Base-by-base conservation (phyloP, 23 red algal genomes). In the Gracilariopsis chorda region DNA sequence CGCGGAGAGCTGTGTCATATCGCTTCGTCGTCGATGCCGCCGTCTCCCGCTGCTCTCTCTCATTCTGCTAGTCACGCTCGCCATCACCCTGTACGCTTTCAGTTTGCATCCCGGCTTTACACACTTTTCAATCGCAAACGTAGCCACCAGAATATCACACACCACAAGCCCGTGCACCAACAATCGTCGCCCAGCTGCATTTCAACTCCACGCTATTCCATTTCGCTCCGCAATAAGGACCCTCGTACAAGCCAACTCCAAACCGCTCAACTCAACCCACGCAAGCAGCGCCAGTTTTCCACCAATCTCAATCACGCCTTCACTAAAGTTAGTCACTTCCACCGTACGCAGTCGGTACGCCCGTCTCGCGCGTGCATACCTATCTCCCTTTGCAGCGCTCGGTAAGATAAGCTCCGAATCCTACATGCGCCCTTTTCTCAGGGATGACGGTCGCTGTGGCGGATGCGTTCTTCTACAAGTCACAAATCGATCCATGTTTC, bases 381-480 rank as follows among this genome's bases (percentile, higher is more conserved):
- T 92, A 20, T 40, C 37, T 8, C 55, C 74, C 9, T 83, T 83
- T n/a, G 25, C 44, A 55, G 24, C 2, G 25, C 30, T 10, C 12
- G 60, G 82, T 34, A 58, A 56, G 23, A 92, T 92, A 27, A 44
- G 51, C 44, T 58, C 58, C 0, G 35, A 29, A 32, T 69, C 60
- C 24, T 92, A 83, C 62, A 82, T 92, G 76, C 43, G 69, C 10
- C 17, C 55, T 13, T 81, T 83, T 30, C 46, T 55, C 20, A 17
- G 32, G 27, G 36, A 27, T 32, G 36, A 77, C 40, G 78, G 46
- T 41, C 59, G 25, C 12, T 83, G 58, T 56, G 32, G 44, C 20
- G 75, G 48, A 0, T 92, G 88, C 51, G 48, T 83, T 40, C 77
- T 92, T 21, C 46, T 92, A 40, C 88, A 92, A 57, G 88, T 92